Conservation (phyloP, 305 asterid genomes). For the Solanum hybrid region DNA sequence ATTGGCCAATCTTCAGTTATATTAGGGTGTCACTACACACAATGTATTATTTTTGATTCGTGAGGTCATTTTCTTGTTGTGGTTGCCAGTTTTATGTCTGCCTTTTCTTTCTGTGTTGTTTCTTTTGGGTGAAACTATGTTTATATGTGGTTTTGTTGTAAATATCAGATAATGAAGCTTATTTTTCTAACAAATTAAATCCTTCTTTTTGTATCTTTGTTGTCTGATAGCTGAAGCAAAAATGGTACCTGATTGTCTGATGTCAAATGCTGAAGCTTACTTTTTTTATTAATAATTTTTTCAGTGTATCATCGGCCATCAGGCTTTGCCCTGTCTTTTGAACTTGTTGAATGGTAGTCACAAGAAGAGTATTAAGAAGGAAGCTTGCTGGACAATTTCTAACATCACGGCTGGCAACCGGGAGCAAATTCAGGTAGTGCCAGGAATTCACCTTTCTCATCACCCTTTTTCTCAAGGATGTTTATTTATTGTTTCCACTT, state of each 20-base stretch:
- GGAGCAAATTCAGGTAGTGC: constrained; percentile 74
- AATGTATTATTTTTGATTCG: not conserved
- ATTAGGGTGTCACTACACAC: not conserved
- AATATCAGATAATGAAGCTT: not conserved
- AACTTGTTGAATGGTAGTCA: constrained; percentile 51
- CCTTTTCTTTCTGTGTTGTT: not conserved
- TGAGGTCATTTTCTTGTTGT: not conserved
- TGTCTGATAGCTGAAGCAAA: not conserved
- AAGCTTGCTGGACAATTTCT: constrained; percentile 93
- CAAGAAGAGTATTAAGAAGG: constrained; percentile 87
- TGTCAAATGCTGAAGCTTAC: not conserved
- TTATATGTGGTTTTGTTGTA: not conserved
- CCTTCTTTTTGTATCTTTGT: not conserved
- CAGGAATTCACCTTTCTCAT: not conserved
- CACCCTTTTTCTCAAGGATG: not conserved
- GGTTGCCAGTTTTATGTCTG: not conserved
- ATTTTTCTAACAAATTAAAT: not conserved
- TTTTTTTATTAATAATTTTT: not conserved
- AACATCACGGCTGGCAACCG: constrained; percentile 89
- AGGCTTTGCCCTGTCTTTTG: constrained; percentile 48
- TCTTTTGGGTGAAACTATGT: not conserved
- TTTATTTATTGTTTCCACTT: not conserved
- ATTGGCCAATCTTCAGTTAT: not conserved
- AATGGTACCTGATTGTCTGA: not conserved
- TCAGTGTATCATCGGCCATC: constrained; percentile 59